Conservation (phyloP, 768 basidiomycete species). For the Xanthoconium purpureum region DNA sequence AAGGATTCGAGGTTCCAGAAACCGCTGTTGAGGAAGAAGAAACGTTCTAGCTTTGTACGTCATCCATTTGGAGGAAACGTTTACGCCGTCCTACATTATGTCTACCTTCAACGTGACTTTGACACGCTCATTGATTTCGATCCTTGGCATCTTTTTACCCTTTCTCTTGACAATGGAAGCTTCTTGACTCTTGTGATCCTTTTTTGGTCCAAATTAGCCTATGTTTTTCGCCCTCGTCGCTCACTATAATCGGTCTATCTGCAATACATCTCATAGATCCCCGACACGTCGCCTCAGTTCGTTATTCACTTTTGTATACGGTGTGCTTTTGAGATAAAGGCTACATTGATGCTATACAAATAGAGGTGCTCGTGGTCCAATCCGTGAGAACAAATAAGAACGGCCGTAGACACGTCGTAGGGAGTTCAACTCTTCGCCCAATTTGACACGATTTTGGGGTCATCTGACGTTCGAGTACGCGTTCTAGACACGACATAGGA, state of each 20-base stretch:
- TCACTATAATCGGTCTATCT: slow-evolving; percentile 27
- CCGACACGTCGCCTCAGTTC: slow-evolving; percentile 1
- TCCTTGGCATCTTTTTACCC: slow-evolving; percentile 11
- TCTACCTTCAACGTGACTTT: slow-evolving; percentile 3
- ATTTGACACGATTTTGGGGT: neutral
- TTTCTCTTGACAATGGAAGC: slow-evolving; percentile 13
- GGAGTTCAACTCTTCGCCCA: neutral
- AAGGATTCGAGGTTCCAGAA: slow-evolving; percentile 91
- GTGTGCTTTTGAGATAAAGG: slow-evolving; percentile 19
- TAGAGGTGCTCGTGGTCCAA: slow-evolving; percentile 16
- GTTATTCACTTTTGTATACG: slow-evolving; percentile 1
- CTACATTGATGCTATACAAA: slow-evolving; percentile 29
- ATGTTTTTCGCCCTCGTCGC: slow-evolving; percentile 17
- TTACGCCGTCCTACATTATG: slow-evolving; percentile 10
- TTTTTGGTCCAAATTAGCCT: slow-evolving; percentile 17
- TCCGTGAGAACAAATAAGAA: slow-evolving; percentile 7
- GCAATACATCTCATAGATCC: slow-evolving; percentile 27
- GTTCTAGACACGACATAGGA: slow-evolving; percentile 49
- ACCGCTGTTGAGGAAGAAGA: slow-evolving; percentile 72
- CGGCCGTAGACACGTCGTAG: neutral
- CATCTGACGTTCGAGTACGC: neutral
- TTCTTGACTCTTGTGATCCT: neutral
- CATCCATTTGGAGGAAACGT: slow-evolving; percentile 5
- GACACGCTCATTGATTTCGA: slow-evolving; percentile 19
- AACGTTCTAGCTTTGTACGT: slow-evolving; percentile 51